Base-by-base conservation (phyloP, 2,329 filamentous ascomycete genomes). In the Phaeosphaeria sp. region DNA sequence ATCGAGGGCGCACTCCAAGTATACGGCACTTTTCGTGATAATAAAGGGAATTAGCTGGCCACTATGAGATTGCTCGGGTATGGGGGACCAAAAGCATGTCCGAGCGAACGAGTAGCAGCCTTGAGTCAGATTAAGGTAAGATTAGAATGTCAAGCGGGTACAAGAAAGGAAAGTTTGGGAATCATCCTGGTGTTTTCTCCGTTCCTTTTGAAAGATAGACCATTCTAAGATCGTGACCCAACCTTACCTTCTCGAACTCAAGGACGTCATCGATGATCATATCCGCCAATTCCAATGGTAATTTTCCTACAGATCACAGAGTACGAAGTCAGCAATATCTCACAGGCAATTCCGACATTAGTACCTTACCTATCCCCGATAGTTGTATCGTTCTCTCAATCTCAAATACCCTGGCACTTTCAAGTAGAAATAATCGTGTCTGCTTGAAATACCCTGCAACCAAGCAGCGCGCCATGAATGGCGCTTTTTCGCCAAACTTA, bases 1-100 rank as follows among this genome's bases (percentile, higher is more conserved):
- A 56, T 83, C 10, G 79, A 80, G 54, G 78, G 80, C 0, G 79
- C 68, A 0, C 39, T 82, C 23, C 65, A 66, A 18, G 63, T 65
- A 0, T 64, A 64, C 20, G 46, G 48, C 3, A 47, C 57, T 1
- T 63, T 63, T 47, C 44, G 50, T 7, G 30, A 36, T 15, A 13
- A 7, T 11, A 36, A 36, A 11, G 13, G 5, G 11, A 13, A 6
- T 36, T 36, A 11, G 30, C 7, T 13, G 7, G 13, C 9, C 13
- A 36, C 25, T 30, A n/a, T n/a, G n/a, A n/a, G n/a, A n/a, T 30
- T 6, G 11, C 25, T 6, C 11, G 25, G 25, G 25, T 11, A 30
- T 30, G 25, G 11, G 11, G 11, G 25, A 30, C 11, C 25, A 30
- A 11, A 30, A 30, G 11, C 25, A 6, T 5, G 25, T 30, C 6